A percentile compares a stretch with the other conserved stretches of the same genome.
phyloP scores from a whole-genome alignment of 129 eudicot species.

The Silybum marianum region DNA sequence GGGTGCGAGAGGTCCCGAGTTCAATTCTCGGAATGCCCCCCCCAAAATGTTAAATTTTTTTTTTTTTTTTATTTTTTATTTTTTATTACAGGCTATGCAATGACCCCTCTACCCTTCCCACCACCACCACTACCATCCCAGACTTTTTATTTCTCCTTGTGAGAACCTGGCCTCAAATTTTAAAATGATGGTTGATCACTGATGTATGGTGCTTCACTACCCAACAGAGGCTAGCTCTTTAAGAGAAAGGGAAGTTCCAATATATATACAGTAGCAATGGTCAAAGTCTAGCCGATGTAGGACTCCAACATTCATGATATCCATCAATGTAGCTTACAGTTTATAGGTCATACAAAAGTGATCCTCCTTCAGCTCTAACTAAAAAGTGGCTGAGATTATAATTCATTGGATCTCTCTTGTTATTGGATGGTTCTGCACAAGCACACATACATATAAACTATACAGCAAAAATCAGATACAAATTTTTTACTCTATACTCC shows the following conservation, averaged over 20 bases:
- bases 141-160: no score
- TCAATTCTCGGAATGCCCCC: conserved; percentile 91
- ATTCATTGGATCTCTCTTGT: not conserved
- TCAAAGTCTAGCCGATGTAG: no score
- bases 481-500: not conserved
- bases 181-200: no score
- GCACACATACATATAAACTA: not conserved
- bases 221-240: no score
- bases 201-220: no score
- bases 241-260: no score
- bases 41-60: not conserved
- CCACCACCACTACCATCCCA: no score
- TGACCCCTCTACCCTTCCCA: no score
- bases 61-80: no score
- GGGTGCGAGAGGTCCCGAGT: conserved; percentile 97
- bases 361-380: not conserved
- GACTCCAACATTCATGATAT: not conserved
- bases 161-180: no score
- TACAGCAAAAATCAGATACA: not conserved
- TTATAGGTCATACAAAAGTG: not conserved
- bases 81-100: no score
- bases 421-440: not conserved
- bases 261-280: no score
- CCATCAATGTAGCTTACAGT: not conserved
- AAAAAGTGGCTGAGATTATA: not conserved